phyloP scores from a whole-genome alignment of 768 basidiomycete genomes.

The Gymnopilus junonius region DNA sequence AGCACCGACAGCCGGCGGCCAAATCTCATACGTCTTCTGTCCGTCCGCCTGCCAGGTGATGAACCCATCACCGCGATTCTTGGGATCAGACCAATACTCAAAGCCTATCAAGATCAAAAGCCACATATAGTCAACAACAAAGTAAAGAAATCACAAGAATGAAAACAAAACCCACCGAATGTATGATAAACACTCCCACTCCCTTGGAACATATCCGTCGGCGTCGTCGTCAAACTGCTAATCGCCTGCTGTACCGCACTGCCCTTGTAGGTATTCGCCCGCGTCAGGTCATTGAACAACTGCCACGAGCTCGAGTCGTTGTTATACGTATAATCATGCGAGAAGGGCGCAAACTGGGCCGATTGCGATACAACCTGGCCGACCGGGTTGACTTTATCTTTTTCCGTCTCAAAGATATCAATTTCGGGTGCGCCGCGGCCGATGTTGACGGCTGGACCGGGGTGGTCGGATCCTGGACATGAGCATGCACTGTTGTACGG shows the following conservation, averaged over 20 bases:
- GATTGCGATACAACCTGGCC: conserved; percentile 76
- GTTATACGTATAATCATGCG: conserved; percentile 43
- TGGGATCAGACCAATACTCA: conserved; percentile 73
- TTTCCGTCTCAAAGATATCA: conserved; percentile 80
- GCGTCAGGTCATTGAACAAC: conserved; percentile 37
- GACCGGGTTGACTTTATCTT: conserved; percentile 48
- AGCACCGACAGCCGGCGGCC: conserved; percentile 53
- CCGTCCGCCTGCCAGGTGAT: conserved; percentile 80
- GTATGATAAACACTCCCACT: conserved; percentile 54
- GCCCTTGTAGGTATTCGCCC: conserved; percentile 49
- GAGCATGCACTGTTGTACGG: conserved; percentile 62
- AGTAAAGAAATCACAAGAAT: background rate
- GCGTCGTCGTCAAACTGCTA: conserved; percentile 49
- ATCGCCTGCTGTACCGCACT: conserved; percentile 65
- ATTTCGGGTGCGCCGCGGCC: conserved; percentile 85
- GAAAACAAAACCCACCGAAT: conserved; percentile 40
- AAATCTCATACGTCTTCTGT: conserved; percentile 49
- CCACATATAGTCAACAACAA: background rate
- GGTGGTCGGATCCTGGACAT: conserved; percentile 77
- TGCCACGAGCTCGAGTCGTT: conserved; percentile 39
- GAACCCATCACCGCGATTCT: conserved; percentile 56
- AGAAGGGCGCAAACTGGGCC: conserved; percentile 68
- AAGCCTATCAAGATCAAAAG: conserved; percentile 49
- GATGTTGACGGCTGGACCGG: conserved; percentile 56
- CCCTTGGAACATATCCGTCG: conserved; percentile 61